A percentile compares a stretch with the other conserved stretches of the same genome.
Evolutionary conservation across 768 basidiomycete species (phyloP).

Genomic region (Leccinum subtestaceum): DNA sequence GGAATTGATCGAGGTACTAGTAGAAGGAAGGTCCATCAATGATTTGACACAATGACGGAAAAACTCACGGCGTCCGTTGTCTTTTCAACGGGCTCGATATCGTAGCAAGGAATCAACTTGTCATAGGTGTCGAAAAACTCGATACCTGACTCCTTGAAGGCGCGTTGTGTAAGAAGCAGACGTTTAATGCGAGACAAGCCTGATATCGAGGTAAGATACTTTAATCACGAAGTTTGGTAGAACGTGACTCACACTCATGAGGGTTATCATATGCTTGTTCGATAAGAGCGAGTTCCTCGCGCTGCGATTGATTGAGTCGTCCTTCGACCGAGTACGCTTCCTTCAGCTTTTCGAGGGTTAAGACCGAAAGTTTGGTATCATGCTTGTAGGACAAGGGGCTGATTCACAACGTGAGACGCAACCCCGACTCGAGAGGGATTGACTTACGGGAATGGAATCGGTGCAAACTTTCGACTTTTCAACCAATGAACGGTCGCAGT

Average conservation of each 20-base stretch:
- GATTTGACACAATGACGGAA: not conserved
- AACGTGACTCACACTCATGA: slow-evolving; percentile 73
- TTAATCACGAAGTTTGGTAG: not conserved
- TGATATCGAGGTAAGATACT: slow-evolving; percentile 24
- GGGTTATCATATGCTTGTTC: slow-evolving; percentile 99
- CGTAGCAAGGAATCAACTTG: slow-evolving; percentile 97
- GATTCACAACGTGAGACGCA: slow-evolving; percentile 5
- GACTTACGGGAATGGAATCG: slow-evolving; percentile 94
- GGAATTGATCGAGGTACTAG: slow-evolving; percentile 94
- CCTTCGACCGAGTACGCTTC: slow-evolving; percentile 99
- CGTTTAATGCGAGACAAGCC: slow-evolving; percentile 97
- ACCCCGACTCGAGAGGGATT: not conserved
- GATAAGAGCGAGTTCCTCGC: slow-evolving; percentile 95
- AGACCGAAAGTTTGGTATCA: slow-evolving; percentile 63
- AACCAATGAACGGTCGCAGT: slow-evolving; percentile 99
- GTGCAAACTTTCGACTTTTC: slow-evolving; percentile 95
- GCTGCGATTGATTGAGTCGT: slow-evolving; percentile 94
- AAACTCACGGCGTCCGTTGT: slow-evolving; percentile 89
- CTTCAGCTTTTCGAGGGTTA: slow-evolving; percentile 97
- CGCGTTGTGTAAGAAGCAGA: slow-evolving; percentile 91
- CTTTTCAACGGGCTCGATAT: slow-evolving; percentile 99
- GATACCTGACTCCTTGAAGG: slow-evolving; percentile 98
- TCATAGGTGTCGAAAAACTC: slow-evolving; percentile 98
- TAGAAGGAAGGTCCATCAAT: slow-evolving; percentile 15
- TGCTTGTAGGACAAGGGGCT: slow-evolving; percentile 98